Base-by-base conservation (phyloP, 805 yeast genomes). In the Candida jianshihensis region DNA sequence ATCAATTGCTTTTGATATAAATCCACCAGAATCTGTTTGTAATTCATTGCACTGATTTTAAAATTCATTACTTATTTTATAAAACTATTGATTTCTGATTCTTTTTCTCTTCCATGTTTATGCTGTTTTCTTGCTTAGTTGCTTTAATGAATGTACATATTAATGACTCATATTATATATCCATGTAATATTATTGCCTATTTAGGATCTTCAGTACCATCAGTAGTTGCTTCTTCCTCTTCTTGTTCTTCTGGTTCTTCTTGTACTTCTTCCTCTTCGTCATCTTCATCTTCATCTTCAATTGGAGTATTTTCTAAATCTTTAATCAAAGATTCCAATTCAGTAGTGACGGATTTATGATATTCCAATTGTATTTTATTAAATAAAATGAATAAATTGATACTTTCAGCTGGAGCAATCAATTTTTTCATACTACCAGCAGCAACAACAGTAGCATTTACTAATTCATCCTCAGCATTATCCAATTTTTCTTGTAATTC, bases 391-490 rank as follows among this genome's bases (percentile, higher is more conserved):
- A 84, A 64, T 47, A 84, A 61, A 40, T 72, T 69, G 33, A 83
- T 67, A 37, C 77, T 65, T 56, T 80, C 82, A 10, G 76, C 66
- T 18, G 89, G 86, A 42, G 71, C 75, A 46, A 84, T 74, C 38
- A 84, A 64, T 45, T 70, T 74, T 57, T 81, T 77, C 92, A 84
- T 82, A 36, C 78, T 75, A 48, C 75, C 73, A n/a, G 82, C 92
- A 1, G 95, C 92, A 19, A 70, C 63, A 39, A 82, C 81, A 4
- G 88, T 83, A 19, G 87, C 85, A 46, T 78, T 73, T 25, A 84
- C 92, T 45, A 84, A 72, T 43, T 81, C 90, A 54, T 84, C 95
- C 58, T 84, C 95, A 45, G 78, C 68, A 29, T 63, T 66, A 36
- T 75, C 82, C 16, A 75, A 27, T 14, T 47, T 26, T 31, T 43